phyloP scores from a whole-genome alignment of 371 early-diverging fungal genomes.

The Homolaphlyctis polyrhiza region DNA sequence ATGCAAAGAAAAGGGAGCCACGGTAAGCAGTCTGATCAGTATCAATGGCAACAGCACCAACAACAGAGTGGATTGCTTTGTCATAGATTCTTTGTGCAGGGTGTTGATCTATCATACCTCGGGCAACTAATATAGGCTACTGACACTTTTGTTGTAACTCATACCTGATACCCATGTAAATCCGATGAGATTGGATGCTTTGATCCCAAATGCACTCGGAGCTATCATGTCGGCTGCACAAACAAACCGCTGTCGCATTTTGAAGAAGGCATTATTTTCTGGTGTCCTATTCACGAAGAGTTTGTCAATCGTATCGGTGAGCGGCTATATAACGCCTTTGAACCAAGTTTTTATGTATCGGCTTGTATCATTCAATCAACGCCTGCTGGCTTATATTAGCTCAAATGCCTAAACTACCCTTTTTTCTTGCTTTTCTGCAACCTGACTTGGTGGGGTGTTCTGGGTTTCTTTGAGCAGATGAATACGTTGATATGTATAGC shows the following conservation, averaged over 20 bases:
- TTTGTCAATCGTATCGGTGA: conserved; percentile 49
- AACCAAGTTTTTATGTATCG: too few relatives aligned
- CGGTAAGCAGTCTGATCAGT: conserved; percentile 21
- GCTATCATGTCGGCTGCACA: conserved; percentile 80
- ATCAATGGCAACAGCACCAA: too few relatives aligned
- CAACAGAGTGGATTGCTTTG: too few relatives aligned
- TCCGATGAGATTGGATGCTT: conserved; percentile 86
- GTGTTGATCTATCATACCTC: too few relatives aligned
- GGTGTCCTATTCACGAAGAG: conserved; percentile 76
- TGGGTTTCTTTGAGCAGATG: conserved; percentile 31
- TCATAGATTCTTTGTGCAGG: too few relatives aligned
- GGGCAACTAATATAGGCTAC: too few relatives aligned
- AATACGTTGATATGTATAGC: conserved; percentile 62
- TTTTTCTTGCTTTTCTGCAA: too few relatives aligned
- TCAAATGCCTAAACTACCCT: too few relatives aligned
- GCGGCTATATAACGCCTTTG: background rate
- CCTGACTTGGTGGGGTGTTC: too few relatives aligned
- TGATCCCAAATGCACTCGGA: conserved; percentile 73
- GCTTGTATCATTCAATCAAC: background rate
- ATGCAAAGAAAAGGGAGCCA: conserved; percentile 81
- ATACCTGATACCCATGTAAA: too few relatives aligned
- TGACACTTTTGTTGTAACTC: too few relatives aligned
- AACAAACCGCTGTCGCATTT: conserved; percentile 66
- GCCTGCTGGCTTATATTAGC: background rate
- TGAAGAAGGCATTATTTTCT: conserved; percentile 75